These are phyloP conservation scores for Phytophthora fragariaefolia DNA, from an alignment of 352 stramenopile species.

Conservation along the genomic window DNA sequence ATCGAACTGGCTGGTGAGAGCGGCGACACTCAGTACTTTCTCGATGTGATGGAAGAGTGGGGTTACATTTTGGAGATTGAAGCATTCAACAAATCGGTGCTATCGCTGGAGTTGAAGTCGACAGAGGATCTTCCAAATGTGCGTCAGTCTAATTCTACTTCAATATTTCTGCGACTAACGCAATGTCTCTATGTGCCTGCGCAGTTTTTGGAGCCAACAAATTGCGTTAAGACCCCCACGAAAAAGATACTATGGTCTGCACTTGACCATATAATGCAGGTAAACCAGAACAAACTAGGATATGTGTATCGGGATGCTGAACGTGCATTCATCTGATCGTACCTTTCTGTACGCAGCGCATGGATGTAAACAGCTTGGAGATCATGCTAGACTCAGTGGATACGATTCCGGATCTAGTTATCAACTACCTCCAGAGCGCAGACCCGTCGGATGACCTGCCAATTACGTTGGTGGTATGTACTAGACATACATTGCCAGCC, in stretches of 20 bases:
- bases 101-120: constrained; percentile 72
- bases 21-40: constrained; percentile 52
- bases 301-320: not conserved
- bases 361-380: constrained; percentile 83
- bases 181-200: constrained; percentile 4
- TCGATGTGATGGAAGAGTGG: constrained; percentile 86
- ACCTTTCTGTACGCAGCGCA: constrained; percentile 48
- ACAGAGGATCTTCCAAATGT: constrained; percentile 78
- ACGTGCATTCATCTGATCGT: not conserved
- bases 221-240: constrained; percentile 85
- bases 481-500: not conserved
- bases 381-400: constrained; percentile 85
- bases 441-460: constrained; percentile 72
- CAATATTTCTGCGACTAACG: not conserved
- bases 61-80: constrained; percentile 87
- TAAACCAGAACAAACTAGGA: constrained; percentile 19
- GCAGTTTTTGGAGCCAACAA: constrained; percentile 76
- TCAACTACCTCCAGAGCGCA: constrained; percentile 84
- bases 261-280: constrained; percentile 87
- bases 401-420: constrained; percentile 86
- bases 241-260: constrained; percentile 81
- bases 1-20: constrained; percentile 65
- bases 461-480: constrained; percentile 77
- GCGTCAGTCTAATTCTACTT: constrained; percentile 16
- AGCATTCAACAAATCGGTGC: constrained; percentile 74